Evolutionary conservation across 1,284 basidiomycete genomes (phyloP), one percentile per base, ranked within the genome.

Genomic region (Xerocomus amazonicus): DNA sequence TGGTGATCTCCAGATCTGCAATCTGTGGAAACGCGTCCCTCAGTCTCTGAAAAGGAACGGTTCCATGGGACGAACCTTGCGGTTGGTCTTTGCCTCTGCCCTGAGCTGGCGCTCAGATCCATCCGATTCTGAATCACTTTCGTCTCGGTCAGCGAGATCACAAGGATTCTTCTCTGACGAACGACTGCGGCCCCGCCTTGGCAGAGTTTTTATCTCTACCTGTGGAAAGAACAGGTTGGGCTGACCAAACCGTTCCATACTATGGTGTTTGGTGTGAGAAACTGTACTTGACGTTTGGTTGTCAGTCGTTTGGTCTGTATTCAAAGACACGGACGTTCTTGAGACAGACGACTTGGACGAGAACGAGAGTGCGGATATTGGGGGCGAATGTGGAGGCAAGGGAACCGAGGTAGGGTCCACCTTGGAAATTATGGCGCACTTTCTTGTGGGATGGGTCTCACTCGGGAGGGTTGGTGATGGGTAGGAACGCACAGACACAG

Each of bases 1-100:
- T 91, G 9, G 87, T 86, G 58, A 91, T 91, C 68, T 91, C 87
- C 16, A 91, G 71, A 68, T 91, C 88, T 13, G 83, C 87, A 53
- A 91, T 91, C 89, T 91, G 56, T 17, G 32, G 10, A 86, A 36
- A 52, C 1, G 13, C 7, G 45, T 50, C 32, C 33, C 31, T 54
- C 34, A 50, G 31, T 41, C 28, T 17, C 47, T 50, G 31, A 2
- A 41, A 47, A 50, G 37, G 44, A 29, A 45, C 7, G 13, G 17
- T 23, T 23, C 4, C 23, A 50, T 46, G 38, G n/a, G 29, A 43
- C 49, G 58, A 63, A 88, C 87, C 81, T 90, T 90, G 52, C 87
- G 79, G 66, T 84, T 83, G 16, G 86, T 85, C 70, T 89, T 90
- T 16, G 87, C 87, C 57, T 80, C 78, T 7, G 79, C 80, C 58